Evolutionary conservation across 2,329 filamentous ascomycete genomes (phyloP).

Genomic region (Niveomyces coronatus): DNA sequence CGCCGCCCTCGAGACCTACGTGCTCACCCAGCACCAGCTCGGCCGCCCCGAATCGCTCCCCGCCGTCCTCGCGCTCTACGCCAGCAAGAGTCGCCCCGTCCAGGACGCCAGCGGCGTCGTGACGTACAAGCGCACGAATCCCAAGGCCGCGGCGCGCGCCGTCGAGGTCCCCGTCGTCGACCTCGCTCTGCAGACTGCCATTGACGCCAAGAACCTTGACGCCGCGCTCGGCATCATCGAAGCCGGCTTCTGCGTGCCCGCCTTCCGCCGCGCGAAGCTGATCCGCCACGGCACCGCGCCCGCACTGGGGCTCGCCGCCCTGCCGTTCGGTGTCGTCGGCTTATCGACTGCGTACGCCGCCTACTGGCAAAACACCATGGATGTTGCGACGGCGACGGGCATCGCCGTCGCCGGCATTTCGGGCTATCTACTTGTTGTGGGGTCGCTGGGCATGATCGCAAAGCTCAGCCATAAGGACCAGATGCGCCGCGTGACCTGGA

Average conservation of each 20-base stretch:
- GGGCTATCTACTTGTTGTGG: constrained; percentile 73
- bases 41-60: constrained; percentile 67
- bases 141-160: constrained; percentile 59
- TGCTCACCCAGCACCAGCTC: constrained; percentile 64
- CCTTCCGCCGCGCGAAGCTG: constrained; percentile 58
- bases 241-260: constrained; percentile 53
- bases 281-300: constrained; percentile 55
- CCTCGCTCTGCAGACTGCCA: constrained; percentile 66
- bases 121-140: constrained; percentile 51
- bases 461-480: constrained; percentile 86
- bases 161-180: constrained; percentile 62
- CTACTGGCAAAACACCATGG: constrained; percentile 57
- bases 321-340: constrained; percentile 60
- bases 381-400: constrained; percentile 60
- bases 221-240: constrained; percentile 69
- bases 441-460: constrained; percentile 73
- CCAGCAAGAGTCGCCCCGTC: constrained; percentile 65
- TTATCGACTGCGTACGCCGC: constrained; percentile 45
- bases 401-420: constrained; percentile 72
- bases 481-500: constrained; percentile 89
- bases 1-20: constrained; percentile 61
- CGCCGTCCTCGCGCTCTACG: constrained; percentile 70
- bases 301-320: constrained; percentile 41
- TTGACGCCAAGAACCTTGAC: constrained; percentile 66
- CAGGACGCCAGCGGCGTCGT: constrained; percentile 49